Evolutionary conservation across 768 basidiomycete genomes (phyloP).

Genomic region (Neoboletus magnificus): DNA sequence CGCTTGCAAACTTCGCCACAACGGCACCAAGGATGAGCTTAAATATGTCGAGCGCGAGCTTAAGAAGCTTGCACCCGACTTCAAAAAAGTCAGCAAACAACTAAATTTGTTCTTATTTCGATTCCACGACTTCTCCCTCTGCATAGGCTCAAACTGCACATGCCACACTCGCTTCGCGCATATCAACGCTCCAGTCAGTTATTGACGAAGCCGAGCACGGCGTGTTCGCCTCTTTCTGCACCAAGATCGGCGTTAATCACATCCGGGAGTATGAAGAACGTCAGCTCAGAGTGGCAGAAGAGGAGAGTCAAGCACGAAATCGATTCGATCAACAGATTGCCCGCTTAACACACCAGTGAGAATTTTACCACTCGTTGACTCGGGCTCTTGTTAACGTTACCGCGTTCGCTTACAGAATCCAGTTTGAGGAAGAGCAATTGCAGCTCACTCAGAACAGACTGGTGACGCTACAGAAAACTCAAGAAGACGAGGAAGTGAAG

Average conservation of each 20-base stretch:
- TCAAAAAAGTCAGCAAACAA: conserved; percentile 55
- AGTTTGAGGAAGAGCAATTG: conserved; percentile 80
- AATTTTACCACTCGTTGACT: conserved; percentile 18
- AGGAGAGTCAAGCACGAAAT: conserved; percentile 80
- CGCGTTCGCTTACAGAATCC: conserved; percentile 45
- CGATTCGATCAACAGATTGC: conserved; percentile 85
- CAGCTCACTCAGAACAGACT: conserved; percentile 62
- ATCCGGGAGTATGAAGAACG: conserved; percentile 94
- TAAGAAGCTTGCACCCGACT: conserved; percentile 62
- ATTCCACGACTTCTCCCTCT: neutral
- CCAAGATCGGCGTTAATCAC: conserved; percentile 68
- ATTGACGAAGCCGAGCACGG: conserved; percentile 79
- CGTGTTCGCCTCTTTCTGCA: conserved; percentile 76
- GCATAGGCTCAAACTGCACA: conserved; percentile 54
- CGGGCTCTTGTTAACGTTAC: conserved; percentile 1
- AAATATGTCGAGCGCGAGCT: conserved; percentile 75
- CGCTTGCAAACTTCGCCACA: conserved; percentile 70
- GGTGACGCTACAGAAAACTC: conserved; percentile 47
- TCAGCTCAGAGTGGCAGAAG: conserved; percentile 83
- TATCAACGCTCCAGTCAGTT: conserved; percentile 49
- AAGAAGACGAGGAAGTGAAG: conserved; percentile 50
- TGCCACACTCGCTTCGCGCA: conserved; percentile 49
- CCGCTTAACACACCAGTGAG: conserved; percentile 78
- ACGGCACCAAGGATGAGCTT: conserved; percentile 79
- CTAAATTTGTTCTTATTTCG: neutral